These are phyloP conservation scores for Vanrija sp. DNA, from an alignment of 1,284 basidiomycete species.

Conservation along the genomic window DNA sequence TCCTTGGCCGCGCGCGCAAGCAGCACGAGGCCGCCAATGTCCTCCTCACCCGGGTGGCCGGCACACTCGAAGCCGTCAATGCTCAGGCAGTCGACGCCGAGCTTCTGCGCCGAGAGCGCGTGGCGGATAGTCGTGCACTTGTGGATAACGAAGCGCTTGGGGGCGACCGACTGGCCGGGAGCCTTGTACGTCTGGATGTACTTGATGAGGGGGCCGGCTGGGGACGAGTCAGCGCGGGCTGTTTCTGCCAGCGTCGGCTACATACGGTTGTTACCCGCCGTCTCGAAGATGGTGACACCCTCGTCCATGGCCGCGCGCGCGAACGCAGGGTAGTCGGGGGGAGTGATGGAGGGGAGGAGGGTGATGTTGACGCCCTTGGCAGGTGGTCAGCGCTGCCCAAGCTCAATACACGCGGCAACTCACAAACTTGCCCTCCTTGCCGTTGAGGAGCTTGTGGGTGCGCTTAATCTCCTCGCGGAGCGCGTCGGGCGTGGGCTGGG, in stretches of 20 bases:
- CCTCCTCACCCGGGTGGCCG: slow-evolving; percentile 92
- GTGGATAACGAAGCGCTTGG: slow-evolving; percentile 71
- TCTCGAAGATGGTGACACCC: slow-evolving; percentile 85
- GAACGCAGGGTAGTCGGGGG: slow-evolving; percentile 81
- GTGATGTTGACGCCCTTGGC: slow-evolving; percentile 83
- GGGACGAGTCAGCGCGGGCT: not conserved
- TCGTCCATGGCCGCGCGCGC: slow-evolving; percentile 79
- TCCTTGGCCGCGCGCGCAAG: slow-evolving; percentile 83
- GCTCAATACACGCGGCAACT: slow-evolving; percentile 20
- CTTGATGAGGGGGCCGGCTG: slow-evolving; percentile 72
- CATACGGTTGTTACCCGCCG: slow-evolving; percentile 84
- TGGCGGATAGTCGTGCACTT: slow-evolving; percentile 87
- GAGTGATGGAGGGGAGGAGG: slow-evolving; percentile 79
- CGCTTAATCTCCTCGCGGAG: slow-evolving; percentile 79
- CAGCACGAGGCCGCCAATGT: slow-evolving; percentile 87
- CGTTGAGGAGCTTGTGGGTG: slow-evolving; percentile 60
- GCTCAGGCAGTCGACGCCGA: slow-evolving; percentile 79
- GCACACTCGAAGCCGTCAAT: slow-evolving; percentile 91
- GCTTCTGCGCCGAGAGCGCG: slow-evolving; percentile 70
- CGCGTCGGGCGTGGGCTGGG: slow-evolving; percentile 80
- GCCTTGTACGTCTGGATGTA: slow-evolving; percentile 63
- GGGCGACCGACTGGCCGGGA: slow-evolving; percentile 11
- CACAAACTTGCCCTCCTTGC: slow-evolving; percentile 60
- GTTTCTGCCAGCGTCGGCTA: slow-evolving; percentile 1
- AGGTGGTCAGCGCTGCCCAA: slow-evolving; percentile 7